Evolutionary conservation across 805 yeast species (phyloP), one percentile per base, ranked within the genome.

Genomic region (Yarrowia deformans): DNA sequence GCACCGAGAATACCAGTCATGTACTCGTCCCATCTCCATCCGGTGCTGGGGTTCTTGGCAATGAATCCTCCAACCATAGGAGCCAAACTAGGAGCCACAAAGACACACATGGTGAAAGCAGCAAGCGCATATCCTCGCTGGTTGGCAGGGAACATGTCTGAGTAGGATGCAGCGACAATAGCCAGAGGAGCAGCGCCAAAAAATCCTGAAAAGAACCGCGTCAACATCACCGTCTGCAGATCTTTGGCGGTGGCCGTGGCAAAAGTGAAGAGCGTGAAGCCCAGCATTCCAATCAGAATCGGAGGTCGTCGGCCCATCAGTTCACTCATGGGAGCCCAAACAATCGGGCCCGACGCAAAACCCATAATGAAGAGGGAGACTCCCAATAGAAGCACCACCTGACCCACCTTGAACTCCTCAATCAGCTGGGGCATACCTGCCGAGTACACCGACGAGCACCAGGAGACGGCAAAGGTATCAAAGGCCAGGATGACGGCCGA

Each of bases 1-100:
- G 82, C 79, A 19, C 84, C 84, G 76, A 89, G 77, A 69, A 90
- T 87, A 71, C 90, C 94, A 1, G 88, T 83, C 69, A 91, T 79
- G 77, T 90, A 91, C 72, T 82, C 84, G 13, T 90, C 84, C 97
- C 96, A 91, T 75, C 97, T 83, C 96, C 97, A 91, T 16, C 69
- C 61, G 5, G 50, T 43, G 34, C 48, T 37, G 42, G 69, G 69
- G 45, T 66, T 66, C 69, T 83, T 81, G 37, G 80, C 83, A 42
- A 87, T 85, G 77, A 87, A 89, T 0, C 87, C 85, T 70, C 91
- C 89, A 68, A 84, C 83, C 69, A 90, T 86, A n/a, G 96, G 95
- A 0, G 91, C 91, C 52, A 89, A 67, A 77, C 88, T 80, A 14
- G 96, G 95, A 69, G 92, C 91, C 40, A 83, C 81, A 73, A 90